Evolutionary conservation across 148 eudicot genomes (phyloP), one percentile per base, ranked within the genome.

Genomic region (Chenopodium berlandieri): DNA sequence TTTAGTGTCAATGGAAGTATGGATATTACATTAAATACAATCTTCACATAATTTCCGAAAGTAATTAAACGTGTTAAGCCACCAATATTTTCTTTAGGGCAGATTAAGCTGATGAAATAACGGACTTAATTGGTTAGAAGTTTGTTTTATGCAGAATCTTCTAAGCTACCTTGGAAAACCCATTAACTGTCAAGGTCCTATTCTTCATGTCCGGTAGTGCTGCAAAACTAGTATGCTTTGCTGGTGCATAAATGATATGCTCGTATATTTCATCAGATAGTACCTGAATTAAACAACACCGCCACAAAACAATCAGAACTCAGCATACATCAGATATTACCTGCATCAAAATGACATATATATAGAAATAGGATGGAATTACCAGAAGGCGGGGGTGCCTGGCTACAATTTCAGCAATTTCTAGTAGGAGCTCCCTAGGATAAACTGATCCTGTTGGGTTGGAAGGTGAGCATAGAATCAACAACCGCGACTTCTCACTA

Each of bases 391-490:
- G 87, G 67, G 94, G 97, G 84, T 94, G 98, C 80, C 73, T 85
- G 44, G 98, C 89, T n/a, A 91, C 96, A 75, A 94, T 89, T 73
- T 85, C 69, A 84, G 98, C 90, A 69, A 94, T 92, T 85, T 92
- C 83, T 83, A 91, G 89, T 34, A 92, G 94, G 78, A 92, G 74
- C 73, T 87, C 63, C 82, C 83, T 84, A 40, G 97, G 98, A 83
- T 94, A 94, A 71, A 94, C 96, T 46, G 96, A 90, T 46, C 98
- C 98, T 1, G 97, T 87, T n/a, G 97, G 98, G 82, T 94, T 94
- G 52, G 94, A 92, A 74, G 97, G 94, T 22, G 97, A 92, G 82
- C 98, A 90, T 67, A 92, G 91, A 80, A 94, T 91, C 83, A 94
- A 86, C 86, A 92, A 66, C 79, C 98, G 87, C 63, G 97, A 92